These are phyloP conservation scores for Pythium chondricola DNA, from an alignment of 352 stramenopile species.

Conservation along the genomic window DNA sequence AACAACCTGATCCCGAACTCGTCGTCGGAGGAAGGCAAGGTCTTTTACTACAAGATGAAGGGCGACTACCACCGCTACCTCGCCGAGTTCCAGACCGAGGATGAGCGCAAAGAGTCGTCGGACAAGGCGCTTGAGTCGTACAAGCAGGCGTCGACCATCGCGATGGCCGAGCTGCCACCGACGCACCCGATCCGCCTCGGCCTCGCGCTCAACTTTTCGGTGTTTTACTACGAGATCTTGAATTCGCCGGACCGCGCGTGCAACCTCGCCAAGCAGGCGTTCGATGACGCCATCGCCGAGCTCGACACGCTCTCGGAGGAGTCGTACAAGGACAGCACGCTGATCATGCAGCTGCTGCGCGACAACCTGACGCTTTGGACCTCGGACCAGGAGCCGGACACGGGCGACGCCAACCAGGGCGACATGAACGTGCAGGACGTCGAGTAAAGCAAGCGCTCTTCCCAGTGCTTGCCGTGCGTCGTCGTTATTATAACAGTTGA, in stretches of 20 bases:
- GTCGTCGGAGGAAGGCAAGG: slow-evolving; percentile 96
- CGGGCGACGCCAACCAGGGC: slow-evolving; percentile 87
- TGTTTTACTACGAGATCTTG: slow-evolving; percentile 99
- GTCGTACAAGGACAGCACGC: slow-evolving; percentile 98
- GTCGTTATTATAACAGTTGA: slow-evolving; percentile 27
- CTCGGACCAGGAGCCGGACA: slow-evolving; percentile 91
- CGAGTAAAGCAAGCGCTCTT: slow-evolving; percentile 34
- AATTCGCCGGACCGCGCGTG: slow-evolving; percentile 94
- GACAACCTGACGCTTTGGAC: slow-evolving; percentile 99
- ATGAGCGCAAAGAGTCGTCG: slow-evolving; percentile 93
- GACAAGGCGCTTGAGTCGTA: slow-evolving; percentile 75
- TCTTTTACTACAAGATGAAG: slow-evolving; percentile 99
- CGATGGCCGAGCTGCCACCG: slow-evolving; percentile 94
- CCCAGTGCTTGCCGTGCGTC: slow-evolving; percentile 4
- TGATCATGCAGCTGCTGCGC: slow-evolving; percentile 99
- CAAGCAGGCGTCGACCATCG: slow-evolving; percentile 86
- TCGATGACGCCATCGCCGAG: slow-evolving; percentile 99
- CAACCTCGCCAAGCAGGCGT: slow-evolving; percentile 94
- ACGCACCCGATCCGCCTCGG: slow-evolving; percentile 98
- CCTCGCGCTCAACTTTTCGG: slow-evolving; percentile 98
- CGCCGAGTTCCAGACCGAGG: slow-evolving; percentile 97
- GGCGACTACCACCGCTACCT: slow-evolving; percentile 99
- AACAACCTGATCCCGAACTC: slow-evolving; percentile 97
- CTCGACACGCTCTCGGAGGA: slow-evolving; percentile 99
- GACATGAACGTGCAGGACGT: slow-evolving; percentile 85